Percentiles rank a stretch among this genome's conserved stretches.
phyloP scores from a whole-genome alignment of 1,139 yeast genomes.

The Groenewaldozyma sp. region DNA sequence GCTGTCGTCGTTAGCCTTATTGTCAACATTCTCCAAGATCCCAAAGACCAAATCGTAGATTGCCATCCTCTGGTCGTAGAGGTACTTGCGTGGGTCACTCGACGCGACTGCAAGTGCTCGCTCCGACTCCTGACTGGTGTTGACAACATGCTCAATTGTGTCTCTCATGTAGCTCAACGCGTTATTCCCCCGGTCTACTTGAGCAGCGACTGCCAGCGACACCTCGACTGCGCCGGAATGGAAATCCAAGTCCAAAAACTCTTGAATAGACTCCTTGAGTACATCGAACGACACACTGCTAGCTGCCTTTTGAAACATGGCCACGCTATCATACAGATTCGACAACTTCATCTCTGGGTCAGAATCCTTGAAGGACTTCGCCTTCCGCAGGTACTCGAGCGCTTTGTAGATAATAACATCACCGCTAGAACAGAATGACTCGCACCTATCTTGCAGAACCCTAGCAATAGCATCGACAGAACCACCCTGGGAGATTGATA shows the following conservation, averaged over 20 bases:
- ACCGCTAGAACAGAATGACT: slow-evolving; percentile 87
- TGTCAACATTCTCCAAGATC: slow-evolving; percentile 63
- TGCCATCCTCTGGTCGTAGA: slow-evolving; percentile 42
- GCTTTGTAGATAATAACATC: slow-evolving; percentile 94
- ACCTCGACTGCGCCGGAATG: slow-evolving; percentile 84
- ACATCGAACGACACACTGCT: slow-evolving; percentile 71
- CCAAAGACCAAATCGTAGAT: slow-evolving; percentile 68
- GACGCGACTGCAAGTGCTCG: slow-evolving; percentile 31
- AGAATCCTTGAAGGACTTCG: slow-evolving; percentile 56
- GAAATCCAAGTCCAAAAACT: slow-evolving; percentile 68
- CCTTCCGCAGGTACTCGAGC: slow-evolving; percentile 79
- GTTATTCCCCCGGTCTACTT: slow-evolving; percentile 50
- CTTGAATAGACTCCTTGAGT: slow-evolving; percentile 68
- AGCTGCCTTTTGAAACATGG: slow-evolving; percentile 70
- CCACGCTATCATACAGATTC: slow-evolving; percentile 66
- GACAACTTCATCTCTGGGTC: slow-evolving; percentile 64
- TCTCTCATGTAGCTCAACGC: slow-evolving; percentile 48
- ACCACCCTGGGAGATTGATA: slow-evolving; percentile 84
- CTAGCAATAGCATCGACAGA: slow-evolving; percentile 86
- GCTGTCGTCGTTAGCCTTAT: slow-evolving; percentile 39
- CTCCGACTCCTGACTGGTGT: not conserved
- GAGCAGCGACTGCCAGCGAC: slow-evolving; percentile 65
- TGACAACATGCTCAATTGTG: slow-evolving; percentile 1
- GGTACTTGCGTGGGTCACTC: slow-evolving; percentile 39
- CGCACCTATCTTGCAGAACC: slow-evolving; percentile 85